These are phyloP conservation scores for Cordia subcordata DNA, from an alignment of 257 asterid genomes.

Conservation along the genomic window DNA sequence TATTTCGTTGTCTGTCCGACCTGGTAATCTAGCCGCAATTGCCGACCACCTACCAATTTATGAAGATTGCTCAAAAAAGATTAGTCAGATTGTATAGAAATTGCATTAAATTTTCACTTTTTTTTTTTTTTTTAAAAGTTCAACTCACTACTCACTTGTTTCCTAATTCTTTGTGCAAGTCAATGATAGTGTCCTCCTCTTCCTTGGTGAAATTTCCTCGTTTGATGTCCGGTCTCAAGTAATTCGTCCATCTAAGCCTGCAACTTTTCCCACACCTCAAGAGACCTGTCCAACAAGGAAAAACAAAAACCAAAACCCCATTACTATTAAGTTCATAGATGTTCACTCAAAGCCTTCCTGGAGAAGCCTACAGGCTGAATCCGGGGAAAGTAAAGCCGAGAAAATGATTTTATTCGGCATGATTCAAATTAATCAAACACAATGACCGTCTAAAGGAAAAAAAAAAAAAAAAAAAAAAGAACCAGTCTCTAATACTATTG, in stretches of 20 bases:
- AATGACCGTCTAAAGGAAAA: too few relatives aligned
- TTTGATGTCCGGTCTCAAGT: constrained; percentile 56
- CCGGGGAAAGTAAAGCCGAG: too few relatives aligned
- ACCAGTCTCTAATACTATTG: too few relatives aligned
- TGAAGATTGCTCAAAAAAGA: not conserved
- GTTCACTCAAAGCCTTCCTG: too few relatives aligned
- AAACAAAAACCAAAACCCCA: not conserved
- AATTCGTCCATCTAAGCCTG: constrained; percentile 67
- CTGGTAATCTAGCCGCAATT: constrained; percentile 27
- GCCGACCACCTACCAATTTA: constrained; percentile 27
- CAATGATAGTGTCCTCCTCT: constrained; percentile 49
- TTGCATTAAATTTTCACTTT: too few relatives aligned
- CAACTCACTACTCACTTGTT: constrained; percentile 21
- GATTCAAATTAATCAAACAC: too few relatives aligned
- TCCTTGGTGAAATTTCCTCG: constrained; percentile 47
- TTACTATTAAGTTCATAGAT: too few relatives aligned
- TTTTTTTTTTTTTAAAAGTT: too few relatives aligned
- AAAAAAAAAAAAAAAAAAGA: too few relatives aligned
- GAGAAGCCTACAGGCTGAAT: too few relatives aligned
- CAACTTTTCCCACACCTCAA: constrained; percentile 70
- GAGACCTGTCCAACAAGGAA: constrained; percentile 7
- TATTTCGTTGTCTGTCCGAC: constrained; percentile 37
- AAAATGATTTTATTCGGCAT: too few relatives aligned
- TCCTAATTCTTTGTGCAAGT: constrained; percentile 36
- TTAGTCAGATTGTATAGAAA: not conserved